Evolutionary conservation across 805 yeast species (phyloP).

Genomic region (Cyberlindnera americana): DNA sequence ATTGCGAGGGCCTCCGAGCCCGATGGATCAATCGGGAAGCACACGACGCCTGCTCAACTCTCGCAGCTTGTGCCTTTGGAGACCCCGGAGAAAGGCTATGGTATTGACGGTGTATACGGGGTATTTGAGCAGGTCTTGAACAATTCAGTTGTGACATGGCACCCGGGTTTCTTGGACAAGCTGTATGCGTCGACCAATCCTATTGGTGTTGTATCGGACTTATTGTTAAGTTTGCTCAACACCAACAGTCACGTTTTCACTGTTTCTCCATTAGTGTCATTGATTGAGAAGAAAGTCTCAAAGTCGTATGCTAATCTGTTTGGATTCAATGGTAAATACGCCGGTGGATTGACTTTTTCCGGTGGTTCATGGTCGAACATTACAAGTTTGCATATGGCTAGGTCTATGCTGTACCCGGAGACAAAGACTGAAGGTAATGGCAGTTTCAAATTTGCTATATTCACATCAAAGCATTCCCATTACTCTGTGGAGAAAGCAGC

Average conservation of each 20-base stretch:
- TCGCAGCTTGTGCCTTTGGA: constrained; percentile 34
- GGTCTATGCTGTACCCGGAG: constrained; percentile 62
- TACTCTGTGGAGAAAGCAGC: constrained; percentile 82
- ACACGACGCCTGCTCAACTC: constrained; percentile 48
- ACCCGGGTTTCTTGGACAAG: constrained; percentile 80
- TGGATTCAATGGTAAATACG: constrained; percentile 47
- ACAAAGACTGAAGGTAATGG: constrained; percentile 61
- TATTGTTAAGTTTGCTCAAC: constrained; percentile 64
- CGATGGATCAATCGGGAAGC: constrained; percentile 47
- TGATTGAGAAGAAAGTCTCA: constrained; percentile 67
- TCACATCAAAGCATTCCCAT: constrained; percentile 69
- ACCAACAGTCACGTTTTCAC: constrained; percentile 85
- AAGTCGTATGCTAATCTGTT: constrained; percentile 65
- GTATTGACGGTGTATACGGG: constrained; percentile 40
- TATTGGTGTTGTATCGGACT: constrained; percentile 72
- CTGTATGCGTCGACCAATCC: constrained; percentile 85
- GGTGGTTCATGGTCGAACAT: constrained; percentile 89
- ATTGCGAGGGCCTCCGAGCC: constrained; percentile 46
- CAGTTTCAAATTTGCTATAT: constrained; percentile 58
- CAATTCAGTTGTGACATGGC: constrained; percentile 81
- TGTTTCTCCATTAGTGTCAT: constrained; percentile 76
- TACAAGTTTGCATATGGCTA: constrained; percentile 74
- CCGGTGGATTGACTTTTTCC: constrained; percentile 82
- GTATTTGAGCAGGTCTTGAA: constrained; percentile 55
- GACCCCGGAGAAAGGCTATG: constrained; percentile 36